Evolutionary conservation across 164 flowering plant species (phyloP), one percentile per base, ranked within the genome.

Genomic region (Vitis labrusca): DNA sequence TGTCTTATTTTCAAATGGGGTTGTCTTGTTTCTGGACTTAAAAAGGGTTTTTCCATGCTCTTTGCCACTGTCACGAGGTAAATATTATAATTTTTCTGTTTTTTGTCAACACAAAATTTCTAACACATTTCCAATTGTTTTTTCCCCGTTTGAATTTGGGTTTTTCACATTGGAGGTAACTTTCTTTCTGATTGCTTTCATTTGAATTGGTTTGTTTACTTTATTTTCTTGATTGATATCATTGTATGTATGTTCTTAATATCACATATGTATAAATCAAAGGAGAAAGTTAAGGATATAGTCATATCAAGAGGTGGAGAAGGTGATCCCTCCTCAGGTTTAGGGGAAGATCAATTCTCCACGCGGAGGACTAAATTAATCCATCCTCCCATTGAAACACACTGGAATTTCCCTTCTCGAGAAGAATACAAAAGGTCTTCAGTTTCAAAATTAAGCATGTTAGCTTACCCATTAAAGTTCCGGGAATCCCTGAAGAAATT

Each of bases 301-400:
- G 44, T 19, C 37, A 63, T 77, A 49, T 37, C 66, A 1, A 66
- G 54, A 19, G 56, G 65, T 60, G 61, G 72, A 52, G 63, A 58
- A 15, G 64, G 67, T 1, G 63, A 65, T 14, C 63, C 61, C 17
- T 27, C 59, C 47, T 58, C 62, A 19, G 9, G 29, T 5, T 16
- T 3, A 3, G 19, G 17, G 16, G 32, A 6, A 32, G 10, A 47
- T 19, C 59, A 12, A 30, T 11, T 30, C 17, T 9, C 49, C 32
- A 13, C 16, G 10, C 32, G 61, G 48, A 32, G 10, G 63, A 57
- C 53, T 16, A 71, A 68, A 50, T 1, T 48, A n/a, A 14, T 59
- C n/a, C 73, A 70, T 65, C 75, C 80, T 56, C 80, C 80, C 3
- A 71, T 78, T 71, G 80, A 78, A 52, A 51, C 56, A 16, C 47